A percentile compares a stretch with the other conserved stretches of the same genome.
Evolutionary conservation across 1,284 basidiomycete genomes (phyloP).

Genomic region (Fomitopsis betulina): DNA sequence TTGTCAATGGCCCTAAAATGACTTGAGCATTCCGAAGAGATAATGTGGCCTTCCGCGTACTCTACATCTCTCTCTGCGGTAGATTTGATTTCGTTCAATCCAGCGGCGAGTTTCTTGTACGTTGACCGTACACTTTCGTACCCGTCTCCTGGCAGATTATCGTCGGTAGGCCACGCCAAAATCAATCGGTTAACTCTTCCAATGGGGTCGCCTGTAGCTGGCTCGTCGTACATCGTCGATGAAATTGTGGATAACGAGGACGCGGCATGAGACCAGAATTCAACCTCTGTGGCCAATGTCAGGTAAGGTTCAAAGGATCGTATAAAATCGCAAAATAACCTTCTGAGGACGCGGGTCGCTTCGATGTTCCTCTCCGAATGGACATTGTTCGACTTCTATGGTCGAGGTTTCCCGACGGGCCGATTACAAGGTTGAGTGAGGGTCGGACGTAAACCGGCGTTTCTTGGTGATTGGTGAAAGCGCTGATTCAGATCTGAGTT

Average conservation of each 20-base stretch:
- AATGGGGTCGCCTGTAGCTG: constrained; percentile 51
- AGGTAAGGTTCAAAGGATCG: neutral
- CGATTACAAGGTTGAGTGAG: neutral
- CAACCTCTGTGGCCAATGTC: constrained; percentile 45
- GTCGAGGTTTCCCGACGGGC: neutral
- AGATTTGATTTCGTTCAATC: constrained; percentile 56
- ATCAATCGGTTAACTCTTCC: constrained; percentile 68
- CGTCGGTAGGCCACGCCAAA: constrained; percentile 65
- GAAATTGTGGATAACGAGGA: constrained; percentile 51
- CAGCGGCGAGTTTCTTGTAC: constrained; percentile 56
- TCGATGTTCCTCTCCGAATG: constrained; percentile 44
- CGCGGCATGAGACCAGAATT: constrained; percentile 66
- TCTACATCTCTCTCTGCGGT: constrained; percentile 58
- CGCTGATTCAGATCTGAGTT: neutral
- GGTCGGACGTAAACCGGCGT: neutral
- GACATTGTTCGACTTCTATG: constrained; percentile 35
- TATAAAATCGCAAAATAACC: constrained; percentile 29
- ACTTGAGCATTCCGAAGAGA: neutral
- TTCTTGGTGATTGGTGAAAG: neutral
- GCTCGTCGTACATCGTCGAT: constrained; percentile 47
- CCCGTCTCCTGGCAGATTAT: constrained; percentile 61
- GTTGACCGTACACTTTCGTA: constrained; percentile 57
- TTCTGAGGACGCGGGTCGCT: constrained; percentile 56
- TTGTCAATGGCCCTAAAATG: constrained; percentile 58
- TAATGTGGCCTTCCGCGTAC: constrained; percentile 34